These are phyloP conservation scores for Fusarium ambrosium DNA, from an alignment of 2,329 filamentous ascomycete genomes.

Conservation along the genomic window DNA sequence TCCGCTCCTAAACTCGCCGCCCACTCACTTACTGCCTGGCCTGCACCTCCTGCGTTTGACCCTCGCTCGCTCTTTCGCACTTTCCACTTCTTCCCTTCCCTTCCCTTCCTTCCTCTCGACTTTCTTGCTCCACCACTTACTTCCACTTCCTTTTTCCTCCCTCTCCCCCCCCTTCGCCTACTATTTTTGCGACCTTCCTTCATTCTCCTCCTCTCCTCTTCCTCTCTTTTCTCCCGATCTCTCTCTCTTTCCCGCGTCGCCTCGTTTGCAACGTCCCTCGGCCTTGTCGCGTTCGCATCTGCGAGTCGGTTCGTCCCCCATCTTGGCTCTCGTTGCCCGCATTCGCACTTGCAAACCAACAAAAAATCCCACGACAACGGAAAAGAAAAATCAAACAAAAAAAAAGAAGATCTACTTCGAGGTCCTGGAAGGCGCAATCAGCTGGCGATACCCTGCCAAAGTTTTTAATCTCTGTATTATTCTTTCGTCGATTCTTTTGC, in stretches of 20 bases:
- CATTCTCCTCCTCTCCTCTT: constrained; percentile 48
- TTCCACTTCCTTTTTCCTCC: constrained; percentile 49
- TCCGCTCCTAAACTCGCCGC: constrained; percentile 13
- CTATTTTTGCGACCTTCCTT: constrained; percentile 49
- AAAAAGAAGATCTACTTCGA: constrained; percentile 40
- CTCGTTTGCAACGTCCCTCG: constrained; percentile 44
- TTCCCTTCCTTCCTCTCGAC: constrained; percentile 46
- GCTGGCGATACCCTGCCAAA: constrained; percentile 45
- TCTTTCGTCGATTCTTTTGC: constrained; percentile 48
- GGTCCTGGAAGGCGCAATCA: constrained; percentile 49
- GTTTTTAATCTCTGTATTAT: constrained; percentile 48
- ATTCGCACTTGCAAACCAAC: constrained; percentile 16
- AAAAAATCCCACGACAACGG: constrained; percentile 37
- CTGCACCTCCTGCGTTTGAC: constrained; percentile 32
- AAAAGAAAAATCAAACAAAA: constrained; percentile 23
- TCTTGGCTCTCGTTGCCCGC: constrained; percentile 18
- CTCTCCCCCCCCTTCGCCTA: constrained; percentile 44
- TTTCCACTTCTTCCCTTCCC: constrained; percentile 43
- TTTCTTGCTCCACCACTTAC: constrained; percentile 48
- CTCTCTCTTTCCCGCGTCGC: constrained; percentile 48
- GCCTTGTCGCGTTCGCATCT: constrained; percentile 38
- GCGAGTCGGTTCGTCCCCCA: constrained; percentile 34
- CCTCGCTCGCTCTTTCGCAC: constrained; percentile 11
- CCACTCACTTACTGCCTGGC: constrained; percentile 13
- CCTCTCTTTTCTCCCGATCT: constrained; percentile 46